Evolutionary conservation across 768 basidiomycete species (phyloP), one percentile per base, ranked within the genome.

Genomic region (Tephrocybe sp.): DNA sequence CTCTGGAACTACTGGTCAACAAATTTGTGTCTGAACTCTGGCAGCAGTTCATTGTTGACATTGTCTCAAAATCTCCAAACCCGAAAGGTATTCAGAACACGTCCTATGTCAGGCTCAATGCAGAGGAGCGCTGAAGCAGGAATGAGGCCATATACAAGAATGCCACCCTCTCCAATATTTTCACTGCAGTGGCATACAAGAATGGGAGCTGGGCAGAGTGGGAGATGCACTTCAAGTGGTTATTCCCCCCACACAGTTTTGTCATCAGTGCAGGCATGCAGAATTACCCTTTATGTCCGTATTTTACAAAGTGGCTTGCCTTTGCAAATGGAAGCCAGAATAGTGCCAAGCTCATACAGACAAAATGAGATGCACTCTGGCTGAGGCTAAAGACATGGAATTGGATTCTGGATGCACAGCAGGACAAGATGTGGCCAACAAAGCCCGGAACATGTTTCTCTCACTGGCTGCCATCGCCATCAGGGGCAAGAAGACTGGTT

Each of bases 391-490:
- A 12, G 8, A 30, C n/a, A 14, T 5, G 28, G 8, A n/a, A 32
- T 1, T 54, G 24, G 47, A 54, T 54, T 10, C 41, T 33, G 1
- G 9, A 54, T 23, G 32, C 53, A 12, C 39, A 32, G 4, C 53
- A 54, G 20, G 41, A 48, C n/a, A 54, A 49, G 30, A 43, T 54
- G 32, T 48, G 39, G 45, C 26, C 23, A 1, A 53, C 39, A 10
- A n/a, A n/a, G n/a, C n/a, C n/a, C n/a, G n/a, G n/a, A n/a, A n/a
- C n/a, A n/a, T n/a, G n/a, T n/a, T n/a, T n/a, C n/a, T n/a, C n/a
- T n/a, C n/a, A n/a, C n/a, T n/a, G n/a, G n/a, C n/a, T n/a, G n/a
- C n/a, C n/a, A n/a, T n/a, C n/a, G n/a, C n/a, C n/a, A n/a, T n/a
- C n/a, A n/a, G n/a, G n/a, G n/a, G n/a, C n/a, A n/a, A n/a, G n/a